Evolutionary conservation across 2,329 filamentous ascomycete species (phyloP), one percentile per base, ranked within the genome.

Genomic region (Trichoderma sp.): DNA sequence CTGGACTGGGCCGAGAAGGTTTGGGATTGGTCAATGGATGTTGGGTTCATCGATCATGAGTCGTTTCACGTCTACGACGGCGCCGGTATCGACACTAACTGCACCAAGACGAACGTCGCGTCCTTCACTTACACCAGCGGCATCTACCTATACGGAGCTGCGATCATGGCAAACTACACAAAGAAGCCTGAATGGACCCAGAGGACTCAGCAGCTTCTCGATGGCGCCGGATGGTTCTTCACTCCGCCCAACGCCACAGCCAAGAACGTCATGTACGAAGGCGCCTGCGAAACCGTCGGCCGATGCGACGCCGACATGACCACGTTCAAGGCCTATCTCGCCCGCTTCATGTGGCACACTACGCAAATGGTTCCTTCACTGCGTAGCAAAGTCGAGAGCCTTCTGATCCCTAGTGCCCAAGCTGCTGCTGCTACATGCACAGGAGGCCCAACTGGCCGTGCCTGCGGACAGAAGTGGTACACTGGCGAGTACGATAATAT

Each of bases 111-210:
- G 67, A 87, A 88, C 76, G 79, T 81, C 33, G 75, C 86, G 2
- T 86, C 87, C 66, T 93, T 91, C 81, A 87, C 88, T 3, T 91
- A 91, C 79, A 88, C 87, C 62, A 84, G 84, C 65, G 91, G 89
- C 49, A 87, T 91, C 68, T 90, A 87, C 77, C 78, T 92, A 55
- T 88, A 90, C 72, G 90, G 89, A 55, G 84, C 87, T 1, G 87
- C 89, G 2, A 83, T 89, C 67, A 81, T 92, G 76, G 88, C 87
- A 77, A 90, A 92, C 77, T 77, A 84, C 74, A 90, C 86, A 2
- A 82, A 81, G 66, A 81, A 85, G 68, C 72, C 77, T 29, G 78
- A 81, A 37, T 92, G 89, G 90, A 77, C 78, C 11, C 77, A 84
- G 16, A 86, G 87, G 53, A 82, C 87, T 1, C 74, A 81, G 61